Evolutionary conservation across 1,284 basidiomycete genomes (phyloP), one percentile per base, ranked within the genome.

Genomic region (Ganoderma lucidum): DNA sequence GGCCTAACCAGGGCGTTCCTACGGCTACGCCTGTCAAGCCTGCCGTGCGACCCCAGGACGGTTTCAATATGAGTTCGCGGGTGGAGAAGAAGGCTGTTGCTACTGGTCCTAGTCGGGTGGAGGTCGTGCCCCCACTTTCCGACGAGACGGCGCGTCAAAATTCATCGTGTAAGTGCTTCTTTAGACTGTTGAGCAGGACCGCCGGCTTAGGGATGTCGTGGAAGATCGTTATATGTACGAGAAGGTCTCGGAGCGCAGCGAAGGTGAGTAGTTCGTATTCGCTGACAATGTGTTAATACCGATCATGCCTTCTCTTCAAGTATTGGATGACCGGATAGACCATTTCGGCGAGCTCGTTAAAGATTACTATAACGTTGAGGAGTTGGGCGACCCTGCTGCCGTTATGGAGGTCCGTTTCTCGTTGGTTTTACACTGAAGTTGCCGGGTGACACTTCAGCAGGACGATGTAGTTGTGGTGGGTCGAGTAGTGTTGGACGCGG

Each of bases 191-290:
- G 64, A 17, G 19, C 6, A 2, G 10, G 28, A 15, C 8, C 37
- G n/a, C 32, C 35, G 2, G 15, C 56, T 59, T 12, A 59, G 3
- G 9, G 4, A 3, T 14, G 23, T 42, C 23, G 44, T 15, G 17
- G 2, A 71, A 95, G 93, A 96, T 82, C 89, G 93, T 39, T 98
- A 98, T 80, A 97, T 97, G 95, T 96, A 94, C 77, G 96, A 97
- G 80, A 96, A 95, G 81, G 85, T 93, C 23, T 88, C 89, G 0
- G 93, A 94, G 76, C 85, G 96, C 44, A 92, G 94, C 71, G 92
- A 93, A 85, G 89, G 94, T 94, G 75, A 69, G 81, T 74, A 30
- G n/a, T 63, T 41, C 59, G 30, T 2, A 48, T 39, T n/a, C 60
- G 53, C 53, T 17, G 64, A 17, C 1, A 6, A 35, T 35, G 30